Conservation (phyloP, 768 basidiomycete genomes). For the Leucosporidium scottii region DNA sequence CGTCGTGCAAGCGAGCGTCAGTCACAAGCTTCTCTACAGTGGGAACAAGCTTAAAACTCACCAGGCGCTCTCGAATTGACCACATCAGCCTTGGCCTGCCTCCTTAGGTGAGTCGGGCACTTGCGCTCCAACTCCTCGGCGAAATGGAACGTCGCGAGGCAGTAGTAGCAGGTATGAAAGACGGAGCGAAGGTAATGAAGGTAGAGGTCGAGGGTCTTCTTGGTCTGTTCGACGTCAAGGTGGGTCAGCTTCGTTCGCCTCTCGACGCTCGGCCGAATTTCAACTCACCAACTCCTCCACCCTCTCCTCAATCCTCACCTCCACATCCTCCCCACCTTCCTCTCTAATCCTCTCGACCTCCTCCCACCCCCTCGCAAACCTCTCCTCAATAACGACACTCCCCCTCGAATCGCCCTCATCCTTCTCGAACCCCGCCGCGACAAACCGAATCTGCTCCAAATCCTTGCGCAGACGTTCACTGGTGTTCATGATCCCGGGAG, state of each 20-base stretch:
- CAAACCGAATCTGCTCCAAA: conserved; percentile 65
- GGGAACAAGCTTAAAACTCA: background rate
- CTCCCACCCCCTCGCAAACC: background rate
- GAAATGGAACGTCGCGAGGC: conserved; percentile 84
- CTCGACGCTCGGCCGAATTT: no score
- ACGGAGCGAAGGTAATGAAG: conserved; percentile 86
- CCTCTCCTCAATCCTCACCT: background rate
- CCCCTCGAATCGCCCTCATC: conserved; percentile 46
- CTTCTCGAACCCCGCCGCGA: conserved; percentile 62
- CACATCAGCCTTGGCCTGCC: conserved; percentile 1
- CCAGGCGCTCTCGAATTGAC: background rate
- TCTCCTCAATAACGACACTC: conserved; percentile 54
- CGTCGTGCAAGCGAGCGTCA: background rate
- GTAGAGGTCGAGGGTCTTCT: conserved; percentile 81
- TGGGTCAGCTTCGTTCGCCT: conserved; percentile 12
- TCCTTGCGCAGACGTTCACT: conserved; percentile 77
- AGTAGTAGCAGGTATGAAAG: conserved; percentile 96
- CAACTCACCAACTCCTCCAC: no score
- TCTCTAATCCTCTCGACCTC: background rate
- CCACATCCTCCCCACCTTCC: background rate
- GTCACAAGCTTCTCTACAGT: background rate
- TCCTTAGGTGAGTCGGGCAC: conserved; percentile 73
- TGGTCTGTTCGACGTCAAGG: conserved; percentile 46
- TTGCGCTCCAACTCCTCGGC: conserved; percentile 90
- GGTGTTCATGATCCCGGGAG: conserved; percentile 72